phyloP scores from a whole-genome alignment of 2,329 filamentous ascomycete genomes.

The Aspergillus hiratsukae region DNA sequence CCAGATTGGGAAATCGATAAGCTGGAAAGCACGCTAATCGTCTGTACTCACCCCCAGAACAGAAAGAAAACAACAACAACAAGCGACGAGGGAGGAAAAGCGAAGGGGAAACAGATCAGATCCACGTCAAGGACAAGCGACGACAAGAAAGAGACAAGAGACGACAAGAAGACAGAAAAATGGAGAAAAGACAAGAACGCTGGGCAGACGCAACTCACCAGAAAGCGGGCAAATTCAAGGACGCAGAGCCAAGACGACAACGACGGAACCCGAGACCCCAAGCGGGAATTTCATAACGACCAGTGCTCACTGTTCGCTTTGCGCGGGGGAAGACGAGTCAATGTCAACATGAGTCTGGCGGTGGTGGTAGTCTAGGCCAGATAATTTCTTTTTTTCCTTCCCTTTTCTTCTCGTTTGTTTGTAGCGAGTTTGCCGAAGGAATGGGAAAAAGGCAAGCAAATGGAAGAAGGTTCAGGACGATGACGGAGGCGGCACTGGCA shows the following conservation, averaged over 20 bases:
- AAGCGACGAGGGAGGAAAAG: constrained; percentile 4
- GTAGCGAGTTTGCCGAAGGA: not conserved
- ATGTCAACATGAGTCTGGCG: not conserved
- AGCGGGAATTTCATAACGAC: not conserved
- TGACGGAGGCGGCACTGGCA: not conserved
- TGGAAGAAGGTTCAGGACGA: not conserved
- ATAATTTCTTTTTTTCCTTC: not conserved
- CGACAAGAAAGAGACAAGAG: constrained; percentile 10
- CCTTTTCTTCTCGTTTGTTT: not conserved
- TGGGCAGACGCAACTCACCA: constrained; percentile 12
- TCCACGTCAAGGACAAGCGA: constrained; percentile 5
- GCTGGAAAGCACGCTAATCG: not conserved
- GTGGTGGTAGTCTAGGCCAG: not conserved
- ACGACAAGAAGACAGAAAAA: constrained; percentile 3
- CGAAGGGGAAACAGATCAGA: constrained; percentile 3
- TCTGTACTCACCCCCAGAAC: not conserved
- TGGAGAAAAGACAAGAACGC: constrained; percentile 8
- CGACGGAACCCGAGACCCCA: constrained; percentile 2
- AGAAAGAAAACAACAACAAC: constrained; percentile 4
- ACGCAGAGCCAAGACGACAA: constrained; percentile 12
- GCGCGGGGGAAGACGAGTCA: not conserved
- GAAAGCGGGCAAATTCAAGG: constrained; percentile 11
- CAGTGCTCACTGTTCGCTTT: not conserved
- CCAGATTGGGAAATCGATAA: not conserved
- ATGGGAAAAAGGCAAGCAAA: not conserved